Base-by-base conservation (phyloP, 768 basidiomycete genomes). In the Gyrodon lividus region DNA sequence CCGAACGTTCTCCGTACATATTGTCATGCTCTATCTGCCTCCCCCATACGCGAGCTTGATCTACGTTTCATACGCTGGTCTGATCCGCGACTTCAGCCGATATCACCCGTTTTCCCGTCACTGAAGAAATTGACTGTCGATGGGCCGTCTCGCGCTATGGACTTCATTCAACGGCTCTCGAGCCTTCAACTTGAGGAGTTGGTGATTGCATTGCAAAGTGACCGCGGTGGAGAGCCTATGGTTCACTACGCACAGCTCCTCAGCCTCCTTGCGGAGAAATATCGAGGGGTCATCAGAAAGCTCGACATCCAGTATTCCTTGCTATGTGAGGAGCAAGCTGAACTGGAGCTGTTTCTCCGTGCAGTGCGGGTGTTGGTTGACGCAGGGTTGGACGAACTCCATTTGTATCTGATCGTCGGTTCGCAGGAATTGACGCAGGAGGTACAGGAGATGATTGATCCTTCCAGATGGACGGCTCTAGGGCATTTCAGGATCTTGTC, bases 1-100 rank as follows among this genome's bases (percentile, higher is more conserved):
- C 63, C 62, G 37, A 59, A 55, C 10, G 62, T 65, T 19, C 48
- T 64, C 17, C 63, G 65, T 31, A 65, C 60, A 60, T 64, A 57
- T 14, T 57, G 49, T 19, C 55, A 63, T 35, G 52, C 52, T 20
- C 45, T 64, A 37, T 62, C 63, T 10, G 54, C 52, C 22, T 62
- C 61, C 7, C 3, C 43, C 33, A 24, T 63, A 37, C 38, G 14
- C 30, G 63, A 62, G 37, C 60, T 65, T 35, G 62, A 63, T 46
- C 48, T 65, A 30, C 63, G 59, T 19, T 52, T 63, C 31, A 53
- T 59, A 19, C 59, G 52, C 38, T 63, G 62, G 62, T 59, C 63
- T 20, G 63, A 59, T 17, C 39, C 45, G 24, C 54, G 52, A 43
- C 34, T 65, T 42, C 58, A 54, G 8, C 54, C 55, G 3, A 34